Percentiles rank a stretch among this genome's conserved stretches.
These are phyloP conservation scores for Dorcoceras hygrometricum DNA, from an alignment of 257 asterid species.

Conservation along the genomic window DNA sequence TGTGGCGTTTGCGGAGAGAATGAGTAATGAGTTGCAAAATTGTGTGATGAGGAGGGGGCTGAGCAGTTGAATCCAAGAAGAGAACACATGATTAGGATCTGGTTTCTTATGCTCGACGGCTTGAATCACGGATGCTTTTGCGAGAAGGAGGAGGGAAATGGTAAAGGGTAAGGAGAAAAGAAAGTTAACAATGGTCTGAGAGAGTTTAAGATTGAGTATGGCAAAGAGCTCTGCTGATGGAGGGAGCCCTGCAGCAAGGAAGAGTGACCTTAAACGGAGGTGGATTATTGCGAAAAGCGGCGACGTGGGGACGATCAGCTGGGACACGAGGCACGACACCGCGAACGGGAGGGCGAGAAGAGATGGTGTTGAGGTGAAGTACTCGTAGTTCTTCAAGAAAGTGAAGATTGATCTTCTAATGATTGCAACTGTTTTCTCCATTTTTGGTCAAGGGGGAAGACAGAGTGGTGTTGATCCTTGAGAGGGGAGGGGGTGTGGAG, in stretches of 20 bases:
- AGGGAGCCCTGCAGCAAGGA: conserved; percentile 74
- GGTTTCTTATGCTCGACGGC: conserved; percentile 24
- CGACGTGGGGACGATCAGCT: conserved; percentile 42
- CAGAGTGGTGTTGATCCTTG: conserved; percentile 12
- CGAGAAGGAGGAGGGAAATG: conserved; percentile 61
- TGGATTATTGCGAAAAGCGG: conserved; percentile 41
- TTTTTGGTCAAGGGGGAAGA: conserved; percentile 24
- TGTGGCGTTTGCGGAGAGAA: conserved; percentile 65
- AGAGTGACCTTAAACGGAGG: conserved; percentile 43
- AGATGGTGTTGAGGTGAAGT: conserved; percentile 56
- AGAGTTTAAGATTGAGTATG: conserved; percentile 59
- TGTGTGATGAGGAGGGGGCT: conserved; percentile 44
- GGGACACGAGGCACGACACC: conserved; percentile 50
- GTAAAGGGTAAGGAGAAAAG: conserved; percentile 55
- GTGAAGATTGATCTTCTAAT: conserved; percentile 65
- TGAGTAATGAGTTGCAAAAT: conserved; percentile 46
- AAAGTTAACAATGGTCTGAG: conserved; percentile 56
- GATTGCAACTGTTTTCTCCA: conserved; percentile 44
- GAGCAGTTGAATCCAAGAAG: conserved; percentile 24
- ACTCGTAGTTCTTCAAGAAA: conserved; percentile 58
- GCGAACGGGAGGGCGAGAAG: conserved; percentile 68
- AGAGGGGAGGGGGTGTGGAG: background rate
- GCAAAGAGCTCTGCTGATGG: conserved; percentile 52
- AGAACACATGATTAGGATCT: background rate
- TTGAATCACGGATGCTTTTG: conserved; percentile 48